phyloP scores from a whole-genome alignment of 2,329 filamentous ascomycete species.

The Calonectria montana region DNA sequence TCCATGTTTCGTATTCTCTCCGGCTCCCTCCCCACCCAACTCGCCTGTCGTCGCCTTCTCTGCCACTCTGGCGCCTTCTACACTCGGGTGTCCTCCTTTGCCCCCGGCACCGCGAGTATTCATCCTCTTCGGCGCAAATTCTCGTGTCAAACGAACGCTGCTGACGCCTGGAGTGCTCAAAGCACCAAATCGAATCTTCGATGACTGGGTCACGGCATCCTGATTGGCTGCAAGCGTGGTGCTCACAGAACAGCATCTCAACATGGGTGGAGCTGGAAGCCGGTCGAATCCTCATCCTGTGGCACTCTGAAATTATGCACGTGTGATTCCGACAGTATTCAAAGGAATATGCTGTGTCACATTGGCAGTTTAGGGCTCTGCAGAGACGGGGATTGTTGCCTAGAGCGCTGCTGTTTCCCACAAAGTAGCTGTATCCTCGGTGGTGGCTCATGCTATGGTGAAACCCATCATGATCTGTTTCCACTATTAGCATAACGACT shows the following conservation, averaged over 20 bases:
- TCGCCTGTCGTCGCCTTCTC: neutral
- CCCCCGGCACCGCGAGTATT: neutral
- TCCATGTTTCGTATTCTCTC: neutral
- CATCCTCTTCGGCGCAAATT: neutral
- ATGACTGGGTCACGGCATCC: constrained; percentile 31
- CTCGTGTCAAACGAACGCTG: constrained; percentile 1
- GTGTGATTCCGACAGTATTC: constrained; percentile 35
- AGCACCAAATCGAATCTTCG: constrained; percentile 28
- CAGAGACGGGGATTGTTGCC: constrained; percentile 40
- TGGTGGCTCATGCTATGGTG: constrained; percentile 24
- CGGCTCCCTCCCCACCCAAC: neutral
- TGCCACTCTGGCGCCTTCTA: neutral
- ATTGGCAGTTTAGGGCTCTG: constrained; percentile 33
- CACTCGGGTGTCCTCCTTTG: neutral
- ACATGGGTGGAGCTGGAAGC: neutral
- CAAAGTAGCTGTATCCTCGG: constrained; percentile 22
- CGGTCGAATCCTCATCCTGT: constrained; percentile 16
- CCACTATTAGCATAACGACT: constrained; percentile 5
- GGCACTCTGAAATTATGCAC: constrained; percentile 30
- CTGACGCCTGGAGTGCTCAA: constrained; percentile 24
- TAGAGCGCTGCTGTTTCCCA: constrained; percentile 15
- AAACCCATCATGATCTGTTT: constrained; percentile 10
- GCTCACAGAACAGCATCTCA: constrained; percentile 30
- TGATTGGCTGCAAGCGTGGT: constrained; percentile 32
- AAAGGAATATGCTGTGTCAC: constrained; percentile 23